Percentiles rank a stretch among this genome's conserved stretches.
These are phyloP conservation scores for Xenoacremonium recifei DNA, from an alignment of 2,329 filamentous ascomycete genomes.

Conservation along the genomic window DNA sequence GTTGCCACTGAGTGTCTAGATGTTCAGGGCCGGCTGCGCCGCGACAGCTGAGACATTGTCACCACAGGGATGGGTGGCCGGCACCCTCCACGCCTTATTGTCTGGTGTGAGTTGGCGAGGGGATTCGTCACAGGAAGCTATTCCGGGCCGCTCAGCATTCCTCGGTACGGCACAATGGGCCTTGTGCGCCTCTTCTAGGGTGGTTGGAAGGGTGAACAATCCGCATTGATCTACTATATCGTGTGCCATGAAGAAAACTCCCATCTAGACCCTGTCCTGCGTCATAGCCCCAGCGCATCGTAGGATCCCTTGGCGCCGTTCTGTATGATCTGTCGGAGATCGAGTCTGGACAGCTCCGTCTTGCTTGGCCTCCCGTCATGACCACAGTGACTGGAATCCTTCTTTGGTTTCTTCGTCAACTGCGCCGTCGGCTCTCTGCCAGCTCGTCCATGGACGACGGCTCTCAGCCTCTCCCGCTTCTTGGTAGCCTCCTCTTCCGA, in stretches of 20 bases:
- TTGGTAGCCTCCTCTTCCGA: constrained; percentile 24
- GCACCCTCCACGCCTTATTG: not conserved
- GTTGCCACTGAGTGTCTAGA: no score
- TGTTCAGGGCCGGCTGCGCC: no score
- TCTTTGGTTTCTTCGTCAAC: constrained; percentile 6
- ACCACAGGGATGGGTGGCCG: not conserved
- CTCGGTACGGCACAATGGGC: constrained; percentile 16
- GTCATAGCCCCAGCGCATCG: constrained; percentile 33
- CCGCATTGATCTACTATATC: not conserved
- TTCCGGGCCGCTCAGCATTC: constrained; percentile 16
- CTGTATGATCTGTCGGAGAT: constrained; percentile 26
- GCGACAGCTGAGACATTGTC: not conserved
- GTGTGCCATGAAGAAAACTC: constrained; percentile 6
- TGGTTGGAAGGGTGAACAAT: constrained; percentile 9
- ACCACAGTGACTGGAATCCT: constrained; percentile 6
- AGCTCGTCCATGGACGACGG: constrained; percentile 10
- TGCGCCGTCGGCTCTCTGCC: constrained; percentile 5
- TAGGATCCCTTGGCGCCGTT: constrained; percentile 32
- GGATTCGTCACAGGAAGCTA: not conserved
- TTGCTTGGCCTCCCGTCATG: constrained; percentile 11
- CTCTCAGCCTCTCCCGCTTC: constrained; percentile 24
- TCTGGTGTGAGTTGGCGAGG: not conserved
- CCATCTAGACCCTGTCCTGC: constrained; percentile 2
- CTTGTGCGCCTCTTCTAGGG: constrained; percentile 5
- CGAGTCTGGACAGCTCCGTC: constrained; percentile 10